These are phyloP conservation scores for Calonectria multiphialidica DNA, from an alignment of 2,329 filamentous ascomycete genomes.

Conservation along the genomic window DNA sequence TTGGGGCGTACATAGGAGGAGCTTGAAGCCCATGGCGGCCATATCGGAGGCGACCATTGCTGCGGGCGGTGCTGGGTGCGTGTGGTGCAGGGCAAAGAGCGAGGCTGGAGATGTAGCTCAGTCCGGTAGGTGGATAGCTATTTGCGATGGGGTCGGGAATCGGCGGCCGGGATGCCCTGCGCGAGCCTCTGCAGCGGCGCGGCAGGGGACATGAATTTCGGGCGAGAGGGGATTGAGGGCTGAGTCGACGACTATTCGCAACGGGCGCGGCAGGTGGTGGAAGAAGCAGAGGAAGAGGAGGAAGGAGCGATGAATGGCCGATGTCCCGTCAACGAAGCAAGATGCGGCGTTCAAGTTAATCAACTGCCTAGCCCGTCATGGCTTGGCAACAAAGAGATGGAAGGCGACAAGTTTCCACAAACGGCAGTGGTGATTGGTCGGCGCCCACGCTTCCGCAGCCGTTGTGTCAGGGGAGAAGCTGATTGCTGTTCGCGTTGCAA, in stretches of 20 bases:
- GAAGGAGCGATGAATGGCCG: background rate
- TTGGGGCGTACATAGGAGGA: constrained; percentile 43
- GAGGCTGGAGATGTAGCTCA: background rate
- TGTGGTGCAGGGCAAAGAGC: background rate
- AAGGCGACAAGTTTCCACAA: constrained; percentile 40
- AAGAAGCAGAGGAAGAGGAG: background rate
- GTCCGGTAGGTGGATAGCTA: constrained; percentile 5
- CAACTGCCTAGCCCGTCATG: constrained; percentile 12
- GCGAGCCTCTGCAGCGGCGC: constrained; percentile 41
- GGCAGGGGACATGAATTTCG: constrained; percentile 38
- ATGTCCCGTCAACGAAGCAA: background rate
- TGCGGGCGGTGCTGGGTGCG: constrained; percentile 13
- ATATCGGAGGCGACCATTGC: constrained; percentile 40
- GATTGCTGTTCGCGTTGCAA: constrained; percentile 2
- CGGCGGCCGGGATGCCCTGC: constrained; percentile 38
- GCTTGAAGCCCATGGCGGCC: constrained; percentile 46
- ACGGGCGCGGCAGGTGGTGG: background rate
- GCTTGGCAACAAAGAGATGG: constrained; percentile 1
- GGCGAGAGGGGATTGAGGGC: background rate
- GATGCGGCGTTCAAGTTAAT: constrained; percentile 16
- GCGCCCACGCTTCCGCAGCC: background rate
- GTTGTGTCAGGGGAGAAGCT: constrained; percentile 9
- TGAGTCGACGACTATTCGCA: background rate
- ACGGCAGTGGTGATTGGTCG: constrained; percentile 35
- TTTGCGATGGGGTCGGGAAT: constrained; percentile 26